phyloP scores from a whole-genome alignment of 345 rosid species.

The Linum lewisii region DNA sequence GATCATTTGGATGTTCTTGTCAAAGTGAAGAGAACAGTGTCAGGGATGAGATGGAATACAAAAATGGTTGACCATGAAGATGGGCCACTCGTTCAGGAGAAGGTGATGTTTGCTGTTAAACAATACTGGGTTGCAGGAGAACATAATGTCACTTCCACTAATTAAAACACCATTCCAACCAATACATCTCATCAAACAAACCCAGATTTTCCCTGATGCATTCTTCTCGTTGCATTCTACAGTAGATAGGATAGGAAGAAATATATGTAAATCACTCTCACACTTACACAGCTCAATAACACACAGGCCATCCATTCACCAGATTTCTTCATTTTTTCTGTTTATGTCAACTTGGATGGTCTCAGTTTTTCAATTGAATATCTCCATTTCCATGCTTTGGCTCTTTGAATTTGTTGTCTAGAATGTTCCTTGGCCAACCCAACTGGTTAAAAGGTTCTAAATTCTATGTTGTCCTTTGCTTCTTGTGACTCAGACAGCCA shows the following conservation, averaged over 20 bases:
- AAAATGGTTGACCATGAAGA: slow-evolving; percentile 28
- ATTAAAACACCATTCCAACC: slow-evolving; percentile 2
- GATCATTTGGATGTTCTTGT: slow-evolving; percentile 16
- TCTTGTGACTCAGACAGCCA: too few species aligned
- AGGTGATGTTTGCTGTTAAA: slow-evolving; percentile 25
- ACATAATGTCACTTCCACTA: slow-evolving; percentile 15
- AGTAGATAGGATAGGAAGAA: background rate
- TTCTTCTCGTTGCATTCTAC: background rate
- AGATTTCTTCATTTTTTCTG: too few species aligned
- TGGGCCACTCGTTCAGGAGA: slow-evolving; percentile 22
- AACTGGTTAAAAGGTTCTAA: too few species aligned
- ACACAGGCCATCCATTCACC: background rate
- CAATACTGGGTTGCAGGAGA: slow-evolving; percentile 25
- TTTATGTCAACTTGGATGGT: too few species aligned
- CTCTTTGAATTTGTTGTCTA: too few species aligned
- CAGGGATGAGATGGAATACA: slow-evolving; percentile 26
- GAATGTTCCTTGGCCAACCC: too few species aligned
- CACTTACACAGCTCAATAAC: background rate
- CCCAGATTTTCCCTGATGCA: background rate
- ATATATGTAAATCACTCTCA: background rate
- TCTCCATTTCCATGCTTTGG: too few species aligned
- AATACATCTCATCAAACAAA: background rate
- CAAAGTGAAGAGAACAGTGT: slow-evolving; percentile 17
- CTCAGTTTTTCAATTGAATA: too few species aligned
- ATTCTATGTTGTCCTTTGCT: too few species aligned